Evolutionary conservation across 2,329 filamentous ascomycete genomes (phyloP), one percentile per base, ranked within the genome.

Genomic region (Zymoseptoria passerinii): DNA sequence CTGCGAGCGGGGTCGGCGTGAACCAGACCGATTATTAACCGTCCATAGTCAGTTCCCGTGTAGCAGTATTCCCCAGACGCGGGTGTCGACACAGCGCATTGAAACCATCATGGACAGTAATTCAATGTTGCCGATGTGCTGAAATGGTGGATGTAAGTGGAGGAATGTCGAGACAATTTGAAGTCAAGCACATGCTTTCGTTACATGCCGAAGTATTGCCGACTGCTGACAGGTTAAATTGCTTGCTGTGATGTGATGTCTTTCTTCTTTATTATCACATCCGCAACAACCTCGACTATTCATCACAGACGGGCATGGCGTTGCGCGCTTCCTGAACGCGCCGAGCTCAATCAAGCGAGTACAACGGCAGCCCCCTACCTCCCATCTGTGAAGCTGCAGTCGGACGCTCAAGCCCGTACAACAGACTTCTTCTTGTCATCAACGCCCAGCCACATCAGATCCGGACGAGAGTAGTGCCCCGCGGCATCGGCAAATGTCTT

Each of bases 391-490:
- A 44, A 16, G 13, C 35, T 44, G 35, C 35, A 44, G 7, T 44
- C n/a, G 10, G 16, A 44, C n/a, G 10, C 35, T 44, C 13, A 44
- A 44, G 35, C 35, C 4, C 63, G 58, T 6, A 65, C 63, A 8
- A 63, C 57, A 7, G 59, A 28, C 55, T 65, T 65, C 19, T 63
- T 53, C 54, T 57, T 54, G 16, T 63, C 67, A 64, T 76, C 74
- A 7, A 73, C 73, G 8, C 76, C 78, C 19, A 81, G 65, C 78
- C 79, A 81, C 56, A 82, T 67, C 61, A 82, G 64, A 63, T 82
- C 80, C 2, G 80, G 79, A 44, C 79, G 68, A 52, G 73, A 76
- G 59, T 81, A 81, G 68, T 82, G 79, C 0, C 80, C 80, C 44
- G 72, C 68, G 7, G 73, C 72, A 63, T 82, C 79, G 1, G 77